phyloP scores from a whole-genome alignment of 2,329 filamentous ascomycete genomes.

The Scedosporium boydii region DNA sequence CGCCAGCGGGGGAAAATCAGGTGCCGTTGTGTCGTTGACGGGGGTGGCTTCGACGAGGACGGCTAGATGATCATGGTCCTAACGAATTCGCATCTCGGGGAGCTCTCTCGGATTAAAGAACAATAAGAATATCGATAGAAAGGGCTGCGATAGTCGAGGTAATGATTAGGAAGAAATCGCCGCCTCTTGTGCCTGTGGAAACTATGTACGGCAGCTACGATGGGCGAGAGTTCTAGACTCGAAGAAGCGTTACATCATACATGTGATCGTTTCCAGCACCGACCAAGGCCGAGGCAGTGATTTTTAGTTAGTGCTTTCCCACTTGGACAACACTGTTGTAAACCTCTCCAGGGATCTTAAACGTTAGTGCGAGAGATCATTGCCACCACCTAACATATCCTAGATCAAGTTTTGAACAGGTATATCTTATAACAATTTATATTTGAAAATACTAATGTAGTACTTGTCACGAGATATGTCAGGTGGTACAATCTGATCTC shows the following conservation, averaged over 20 bases:
- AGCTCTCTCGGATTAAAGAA: not conserved
- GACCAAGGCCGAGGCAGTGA: constrained; percentile 6
- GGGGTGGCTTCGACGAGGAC: not conserved
- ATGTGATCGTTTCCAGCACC: constrained; percentile 5
- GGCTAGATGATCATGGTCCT: not conserved
- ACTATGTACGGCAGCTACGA: not conserved
- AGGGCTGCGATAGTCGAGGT: no score
- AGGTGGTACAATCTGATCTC: no score
- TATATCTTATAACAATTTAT: no score
- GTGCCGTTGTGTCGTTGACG: not conserved
- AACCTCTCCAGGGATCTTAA: no score
- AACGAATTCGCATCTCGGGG: not conserved
- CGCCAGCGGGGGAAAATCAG: constrained; percentile 13
- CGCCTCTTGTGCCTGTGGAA: not conserved
- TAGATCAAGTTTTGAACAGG: no score
- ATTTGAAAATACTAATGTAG: no score
- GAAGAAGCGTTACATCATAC: constrained; percentile 1
- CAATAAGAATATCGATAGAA: not conserved
- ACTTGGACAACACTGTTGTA: not conserved
- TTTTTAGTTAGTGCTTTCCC: not conserved
- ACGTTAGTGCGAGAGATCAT: no score
- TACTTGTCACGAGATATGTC: no score
- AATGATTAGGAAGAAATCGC: not conserved
- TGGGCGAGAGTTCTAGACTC: not conserved
- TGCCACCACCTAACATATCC: no score